A percentile compares a stretch with the other conserved stretches of the same genome.
These are phyloP conservation scores for Kluyveromyces starmeri DNA, from an alignment of 805 yeast genomes.

Conservation along the genomic window DNA sequence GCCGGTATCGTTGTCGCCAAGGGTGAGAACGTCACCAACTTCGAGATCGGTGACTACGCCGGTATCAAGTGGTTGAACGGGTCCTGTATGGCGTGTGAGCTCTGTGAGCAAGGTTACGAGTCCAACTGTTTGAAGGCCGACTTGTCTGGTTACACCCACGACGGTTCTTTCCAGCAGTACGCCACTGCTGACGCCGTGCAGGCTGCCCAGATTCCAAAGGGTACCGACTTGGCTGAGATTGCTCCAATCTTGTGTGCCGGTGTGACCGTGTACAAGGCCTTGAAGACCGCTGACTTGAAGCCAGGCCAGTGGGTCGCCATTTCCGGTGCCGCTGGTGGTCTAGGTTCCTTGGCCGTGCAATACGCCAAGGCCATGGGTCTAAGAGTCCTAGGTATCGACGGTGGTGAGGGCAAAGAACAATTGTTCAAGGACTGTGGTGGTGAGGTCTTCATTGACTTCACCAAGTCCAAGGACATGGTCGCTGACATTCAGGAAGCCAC, in stretches of 20 bases:
- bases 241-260: conserved; percentile 61
- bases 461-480: conserved; percentile 41
- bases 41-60: conserved; percentile 51
- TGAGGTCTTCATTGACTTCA: conserved; percentile 47
- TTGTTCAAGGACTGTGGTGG: conserved; percentile 42
- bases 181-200: conserved; percentile 82
- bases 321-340: conserved; percentile 57
- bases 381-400: conserved; percentile 48
- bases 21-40: conserved; percentile 48
- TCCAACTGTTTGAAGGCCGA: conserved; percentile 44
- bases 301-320: conserved; percentile 53
- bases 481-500: conserved; percentile 45
- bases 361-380: conserved; percentile 52
- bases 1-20: conserved; percentile 55
- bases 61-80: conserved; percentile 60
- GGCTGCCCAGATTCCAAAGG: conserved; percentile 71
- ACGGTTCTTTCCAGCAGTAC: conserved; percentile 79
- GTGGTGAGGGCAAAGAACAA: conserved; percentile 44
- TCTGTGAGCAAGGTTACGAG: conserved; percentile 44
- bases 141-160: conserved; percentile 48
- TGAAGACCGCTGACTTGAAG: conserved; percentile 40
- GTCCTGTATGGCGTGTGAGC: conserved; percentile 52
- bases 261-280: conserved; percentile 52
- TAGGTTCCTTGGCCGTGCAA: conserved; percentile 51
- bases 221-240: conserved; percentile 60